Evolutionary conservation across 331 rosid genomes (phyloP).

Genomic region (Quercus tomentella): DNA sequence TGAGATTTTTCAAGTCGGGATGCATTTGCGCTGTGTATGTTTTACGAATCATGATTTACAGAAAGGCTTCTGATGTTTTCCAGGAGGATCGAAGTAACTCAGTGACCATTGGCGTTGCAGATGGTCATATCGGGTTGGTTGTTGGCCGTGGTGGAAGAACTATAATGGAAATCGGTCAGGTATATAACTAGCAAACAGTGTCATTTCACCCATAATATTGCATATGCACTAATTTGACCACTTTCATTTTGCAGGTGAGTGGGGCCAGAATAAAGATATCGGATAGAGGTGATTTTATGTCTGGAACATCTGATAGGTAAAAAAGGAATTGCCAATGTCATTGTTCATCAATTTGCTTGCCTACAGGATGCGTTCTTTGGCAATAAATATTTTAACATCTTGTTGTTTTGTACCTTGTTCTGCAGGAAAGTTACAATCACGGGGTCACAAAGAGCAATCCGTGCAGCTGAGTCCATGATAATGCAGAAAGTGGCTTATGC

Average conservation of each 20-base stretch:
- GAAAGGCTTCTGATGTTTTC: slow-evolving; percentile 26
- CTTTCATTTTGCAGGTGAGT: slow-evolving; percentile 56
- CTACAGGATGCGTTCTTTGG: background rate
- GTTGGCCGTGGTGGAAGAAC: slow-evolving; percentile 99
- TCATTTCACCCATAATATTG: slow-evolving; percentile 9
- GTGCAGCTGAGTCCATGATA: slow-evolving; percentile 83
- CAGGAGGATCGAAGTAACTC: slow-evolving; percentile 94
- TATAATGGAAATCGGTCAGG: slow-evolving; percentile 93
- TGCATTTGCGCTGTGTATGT: background rate
- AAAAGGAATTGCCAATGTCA: background rate
- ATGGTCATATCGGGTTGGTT: slow-evolving; percentile 91
- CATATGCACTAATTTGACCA: slow-evolving; percentile 18
- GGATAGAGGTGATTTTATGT: slow-evolving; percentile 92
- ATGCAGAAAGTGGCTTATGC: slow-evolving; percentile 93
- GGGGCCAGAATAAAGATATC: slow-evolving; percentile 99
- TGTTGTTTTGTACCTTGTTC: slow-evolving; percentile 11
- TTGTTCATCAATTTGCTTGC: background rate
- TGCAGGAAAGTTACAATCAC: slow-evolving; percentile 97
- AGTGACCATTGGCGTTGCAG: slow-evolving; percentile 83
- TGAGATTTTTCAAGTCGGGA: background rate
- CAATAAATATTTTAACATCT: background rate
- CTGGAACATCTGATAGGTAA: slow-evolving; percentile 96
- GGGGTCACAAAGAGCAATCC: slow-evolving; percentile 96
- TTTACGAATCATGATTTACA: background rate
- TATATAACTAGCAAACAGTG: slow-evolving; percentile 21